phyloP scores from a whole-genome alignment of 805 yeast species.

The Teunomyces stri region DNA sequence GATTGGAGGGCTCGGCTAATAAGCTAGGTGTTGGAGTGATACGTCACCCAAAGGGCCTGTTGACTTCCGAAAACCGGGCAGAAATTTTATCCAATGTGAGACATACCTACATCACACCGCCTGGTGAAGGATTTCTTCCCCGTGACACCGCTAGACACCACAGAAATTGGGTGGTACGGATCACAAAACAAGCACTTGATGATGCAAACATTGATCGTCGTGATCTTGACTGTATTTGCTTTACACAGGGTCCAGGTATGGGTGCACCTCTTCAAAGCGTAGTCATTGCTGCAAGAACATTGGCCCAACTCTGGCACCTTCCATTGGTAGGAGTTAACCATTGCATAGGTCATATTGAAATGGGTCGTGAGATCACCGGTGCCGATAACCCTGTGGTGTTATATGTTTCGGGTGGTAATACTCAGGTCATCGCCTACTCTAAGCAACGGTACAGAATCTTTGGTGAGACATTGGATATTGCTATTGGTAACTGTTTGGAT shows the following conservation, averaged over 20 bases:
- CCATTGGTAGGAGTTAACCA: constrained; percentile 96
- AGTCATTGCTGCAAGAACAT: constrained; percentile 86
- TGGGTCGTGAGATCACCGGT: constrained; percentile 99
- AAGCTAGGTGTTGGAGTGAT: constrained; percentile 93
- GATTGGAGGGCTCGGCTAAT: constrained; percentile 96
- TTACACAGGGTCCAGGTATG: constrained; percentile 99
- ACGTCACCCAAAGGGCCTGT: constrained; percentile 63
- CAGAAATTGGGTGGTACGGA: constrained; percentile 86
- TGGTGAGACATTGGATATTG: constrained; percentile 98
- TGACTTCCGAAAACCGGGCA: constrained; percentile 59
- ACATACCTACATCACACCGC: constrained; percentile 94
- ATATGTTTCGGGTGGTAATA: constrained; percentile 97
- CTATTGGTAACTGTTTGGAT: constrained; percentile 95
- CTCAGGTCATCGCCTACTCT: constrained; percentile 96
- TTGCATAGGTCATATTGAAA: constrained; percentile 97
- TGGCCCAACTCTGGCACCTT: constrained; percentile 72
- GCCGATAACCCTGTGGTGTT: constrained; percentile 96
- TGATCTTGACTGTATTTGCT: constrained; percentile 78
- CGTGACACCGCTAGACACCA: constrained; percentile 97
- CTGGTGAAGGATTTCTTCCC: constrained; percentile 97
- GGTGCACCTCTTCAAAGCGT: constrained; percentile 97
- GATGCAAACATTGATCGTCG: constrained; percentile 53
- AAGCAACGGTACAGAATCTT: constrained; percentile 93
- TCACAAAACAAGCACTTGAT: constrained; percentile 61
- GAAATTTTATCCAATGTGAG: constrained; percentile 83